Evolutionary conservation across 805 yeast species (phyloP).

Genomic region (Candida multigemmis): DNA sequence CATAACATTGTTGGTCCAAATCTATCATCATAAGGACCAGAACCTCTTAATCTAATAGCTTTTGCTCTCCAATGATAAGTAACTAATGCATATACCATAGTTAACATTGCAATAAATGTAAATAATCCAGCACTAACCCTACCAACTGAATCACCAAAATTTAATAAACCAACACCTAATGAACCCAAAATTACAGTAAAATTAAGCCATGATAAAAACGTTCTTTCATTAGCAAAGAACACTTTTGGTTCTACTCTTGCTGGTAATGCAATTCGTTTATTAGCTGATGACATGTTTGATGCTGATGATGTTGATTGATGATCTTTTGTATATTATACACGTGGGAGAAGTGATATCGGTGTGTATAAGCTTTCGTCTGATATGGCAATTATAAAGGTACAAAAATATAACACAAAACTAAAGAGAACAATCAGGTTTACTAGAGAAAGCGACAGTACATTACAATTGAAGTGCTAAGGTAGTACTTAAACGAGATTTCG

Average conservation of each 20-base stretch:
- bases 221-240: slow-evolving; percentile 97
- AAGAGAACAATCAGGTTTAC: no score
- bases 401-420: no score
- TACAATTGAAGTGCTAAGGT: no score
- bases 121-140: slow-evolving; percentile 88
- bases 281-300: slow-evolving; percentile 30
- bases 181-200: slow-evolving; percentile 98
- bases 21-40: slow-evolving; percentile 99
- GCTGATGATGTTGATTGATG: no score
- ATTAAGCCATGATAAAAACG: slow-evolving; percentile 95
- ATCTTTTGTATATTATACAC: no score
- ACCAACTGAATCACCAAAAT: slow-evolving; percentile 93
- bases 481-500: no score
- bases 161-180: slow-evolving; percentile 88
- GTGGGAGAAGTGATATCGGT: no score
- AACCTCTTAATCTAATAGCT: slow-evolving; percentile 94
- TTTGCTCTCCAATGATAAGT: slow-evolving; percentile 99
- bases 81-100: slow-evolving; percentile 91
- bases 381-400: no score
- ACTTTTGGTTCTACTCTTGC: slow-evolving; percentile 98
- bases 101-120: slow-evolving; percentile 94
- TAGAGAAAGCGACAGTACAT: no score
- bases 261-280: slow-evolving; percentile 91
- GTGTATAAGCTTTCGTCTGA: no score
- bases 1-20: slow-evolving; percentile 98